These are phyloP conservation scores for Ajuga reptans DNA, from an alignment of 305 asterid species.

Conservation along the genomic window DNA sequence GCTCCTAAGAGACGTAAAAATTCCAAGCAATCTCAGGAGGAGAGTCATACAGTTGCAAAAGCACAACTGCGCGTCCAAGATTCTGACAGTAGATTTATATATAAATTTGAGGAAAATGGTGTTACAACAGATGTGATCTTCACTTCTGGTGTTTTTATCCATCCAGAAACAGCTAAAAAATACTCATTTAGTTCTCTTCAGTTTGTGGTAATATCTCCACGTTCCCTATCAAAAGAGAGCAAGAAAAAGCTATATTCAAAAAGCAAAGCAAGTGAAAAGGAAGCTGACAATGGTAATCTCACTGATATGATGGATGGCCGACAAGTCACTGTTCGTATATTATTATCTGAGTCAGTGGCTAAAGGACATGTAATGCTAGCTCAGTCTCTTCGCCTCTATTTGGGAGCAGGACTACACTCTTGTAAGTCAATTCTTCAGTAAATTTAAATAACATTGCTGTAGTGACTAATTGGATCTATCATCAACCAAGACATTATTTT, in stretches of 20 bases:
- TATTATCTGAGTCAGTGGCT: slow-evolving; percentile 69
- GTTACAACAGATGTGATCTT: slow-evolving; percentile 51
- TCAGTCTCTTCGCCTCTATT: slow-evolving; percentile 69
- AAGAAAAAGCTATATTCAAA: slow-evolving; percentile 37
- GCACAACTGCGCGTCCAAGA: slow-evolving; percentile 79
- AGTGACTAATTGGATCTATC: slow-evolving; percentile 4
- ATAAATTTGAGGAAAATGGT: slow-evolving; percentile 45
- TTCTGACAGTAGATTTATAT: slow-evolving; percentile 38
- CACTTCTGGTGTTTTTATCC: slow-evolving; percentile 67
- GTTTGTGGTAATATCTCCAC: slow-evolving; percentile 52
- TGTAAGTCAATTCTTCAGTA: slow-evolving; percentile 48
- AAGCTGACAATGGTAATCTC: slow-evolving; percentile 33
- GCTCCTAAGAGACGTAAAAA: slow-evolving; percentile 87
- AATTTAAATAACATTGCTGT: slow-evolving; percentile 17
- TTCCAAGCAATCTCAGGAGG: slow-evolving; percentile 31
- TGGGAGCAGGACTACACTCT: slow-evolving; percentile 77
- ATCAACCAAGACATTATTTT: not conserved
- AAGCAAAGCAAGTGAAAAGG: slow-evolving; percentile 41
- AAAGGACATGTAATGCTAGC: slow-evolving; percentile 89
- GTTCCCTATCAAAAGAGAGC: slow-evolving; percentile 36
- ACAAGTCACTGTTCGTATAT: slow-evolving; percentile 40
- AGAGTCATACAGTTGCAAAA: slow-evolving; percentile 32
- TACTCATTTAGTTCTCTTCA: slow-evolving; percentile 54
- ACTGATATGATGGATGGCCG: slow-evolving; percentile 28
- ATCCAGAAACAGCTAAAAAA: slow-evolving; percentile 79